A percentile compares a stretch with the other conserved stretches of the same genome.
Evolutionary conservation across 768 basidiomycete species (phyloP).

Genomic region (Hericium rajendrae): DNA sequence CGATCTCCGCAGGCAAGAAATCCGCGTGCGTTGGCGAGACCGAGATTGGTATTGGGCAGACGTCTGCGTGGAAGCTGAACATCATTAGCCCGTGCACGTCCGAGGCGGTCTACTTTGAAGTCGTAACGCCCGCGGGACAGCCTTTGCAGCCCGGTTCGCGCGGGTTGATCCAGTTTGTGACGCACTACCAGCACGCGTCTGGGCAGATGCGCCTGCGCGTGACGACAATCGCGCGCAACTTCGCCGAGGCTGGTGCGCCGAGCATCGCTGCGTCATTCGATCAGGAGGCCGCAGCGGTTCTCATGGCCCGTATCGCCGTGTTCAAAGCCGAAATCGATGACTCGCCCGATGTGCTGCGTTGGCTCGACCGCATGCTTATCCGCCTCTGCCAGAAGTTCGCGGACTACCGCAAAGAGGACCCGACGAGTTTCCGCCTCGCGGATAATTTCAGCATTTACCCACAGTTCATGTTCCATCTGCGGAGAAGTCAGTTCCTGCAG

Average conservation of each 20-base stretch:
- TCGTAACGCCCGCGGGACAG: slow-evolving; percentile 94
- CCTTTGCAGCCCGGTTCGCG: slow-evolving; percentile 82
- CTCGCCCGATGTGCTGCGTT: slow-evolving; percentile 89
- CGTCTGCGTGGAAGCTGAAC: slow-evolving; percentile 97
- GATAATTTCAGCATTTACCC: slow-evolving; percentile 99
- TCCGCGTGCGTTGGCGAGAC: slow-evolving; percentile 96
- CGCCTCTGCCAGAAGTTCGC: slow-evolving; percentile 98
- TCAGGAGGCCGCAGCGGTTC: slow-evolving; percentile 93
- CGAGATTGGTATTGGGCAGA: slow-evolving; percentile 97
- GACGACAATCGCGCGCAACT: slow-evolving; percentile 96
- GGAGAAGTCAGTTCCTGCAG: slow-evolving; percentile 96
- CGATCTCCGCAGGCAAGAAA: slow-evolving; percentile 95
- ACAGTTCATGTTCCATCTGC: slow-evolving; percentile 99
- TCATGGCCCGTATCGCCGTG: slow-evolving; percentile 98
- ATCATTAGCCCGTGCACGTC: slow-evolving; percentile 80
- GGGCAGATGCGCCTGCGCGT: slow-evolving; percentile 94
- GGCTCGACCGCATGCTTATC: slow-evolving; percentile 98
- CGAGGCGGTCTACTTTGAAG: slow-evolving; percentile 93
- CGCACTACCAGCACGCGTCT: slow-evolving; percentile 95
- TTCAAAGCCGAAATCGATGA: slow-evolving; percentile 99
- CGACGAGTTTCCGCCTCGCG: slow-evolving; percentile 81
- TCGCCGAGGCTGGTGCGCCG: slow-evolving; percentile 94
- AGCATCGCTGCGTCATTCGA: slow-evolving; percentile 91
- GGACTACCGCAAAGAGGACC: slow-evolving; percentile 96
- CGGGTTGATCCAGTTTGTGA: slow-evolving; percentile 95